phyloP scores from a whole-genome alignment of 495 filamentous ascomycete species.

The Beverwykella pulmonaria region DNA sequence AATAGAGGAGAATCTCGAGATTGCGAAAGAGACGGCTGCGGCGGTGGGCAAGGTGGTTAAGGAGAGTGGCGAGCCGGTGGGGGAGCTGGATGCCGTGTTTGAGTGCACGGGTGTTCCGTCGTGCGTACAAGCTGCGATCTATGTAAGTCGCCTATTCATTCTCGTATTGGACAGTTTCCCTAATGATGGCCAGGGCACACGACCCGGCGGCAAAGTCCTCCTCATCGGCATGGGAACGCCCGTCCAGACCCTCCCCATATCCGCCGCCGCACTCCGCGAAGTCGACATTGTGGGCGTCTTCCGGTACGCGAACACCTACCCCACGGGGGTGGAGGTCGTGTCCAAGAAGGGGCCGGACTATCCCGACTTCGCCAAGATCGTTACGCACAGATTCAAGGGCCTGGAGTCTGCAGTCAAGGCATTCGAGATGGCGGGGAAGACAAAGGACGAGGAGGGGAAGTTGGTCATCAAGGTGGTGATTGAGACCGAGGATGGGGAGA shows the following conservation, averaged over 20 bases:
- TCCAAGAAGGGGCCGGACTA: slow-evolving; percentile 63
- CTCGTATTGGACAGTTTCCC: no score
- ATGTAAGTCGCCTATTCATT: slow-evolving; percentile 50
- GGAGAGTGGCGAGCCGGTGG: slow-evolving; percentile 53
- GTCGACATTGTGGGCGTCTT: slow-evolving; percentile 93
- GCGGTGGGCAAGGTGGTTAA: slow-evolving; percentile 51
- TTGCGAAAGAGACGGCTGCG: slow-evolving; percentile 60
- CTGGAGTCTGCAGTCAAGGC: slow-evolving; percentile 66
- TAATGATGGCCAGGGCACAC: slow-evolving; percentile 53
- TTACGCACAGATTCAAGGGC: slow-evolving; percentile 77
- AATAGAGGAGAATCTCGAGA: slow-evolving; percentile 59
- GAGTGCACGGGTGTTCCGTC: slow-evolving; percentile 90
- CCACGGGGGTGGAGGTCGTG: slow-evolving; percentile 74
- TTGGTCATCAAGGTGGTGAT: slow-evolving; percentile 87
- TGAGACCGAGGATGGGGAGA: slow-evolving; percentile 49
- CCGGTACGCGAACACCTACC: slow-evolving; percentile 85
- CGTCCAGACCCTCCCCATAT: slow-evolving; percentile 81
- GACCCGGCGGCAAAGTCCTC: slow-evolving; percentile 77
- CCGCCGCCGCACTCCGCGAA: slow-evolving; percentile 81
- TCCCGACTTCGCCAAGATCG: slow-evolving; percentile 64
- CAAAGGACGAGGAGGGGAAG: slow-evolving; percentile 72
- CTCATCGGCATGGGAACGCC: slow-evolving; percentile 95
- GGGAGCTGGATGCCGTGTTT: slow-evolving; percentile 77
- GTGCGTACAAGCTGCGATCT: slow-evolving; percentile 85
- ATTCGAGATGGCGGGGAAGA: slow-evolving; percentile 79